These are phyloP conservation scores for Pyrenochaeta sp. DNA, from an alignment of 2,329 filamentous ascomycete genomes.

Conservation along the genomic window DNA sequence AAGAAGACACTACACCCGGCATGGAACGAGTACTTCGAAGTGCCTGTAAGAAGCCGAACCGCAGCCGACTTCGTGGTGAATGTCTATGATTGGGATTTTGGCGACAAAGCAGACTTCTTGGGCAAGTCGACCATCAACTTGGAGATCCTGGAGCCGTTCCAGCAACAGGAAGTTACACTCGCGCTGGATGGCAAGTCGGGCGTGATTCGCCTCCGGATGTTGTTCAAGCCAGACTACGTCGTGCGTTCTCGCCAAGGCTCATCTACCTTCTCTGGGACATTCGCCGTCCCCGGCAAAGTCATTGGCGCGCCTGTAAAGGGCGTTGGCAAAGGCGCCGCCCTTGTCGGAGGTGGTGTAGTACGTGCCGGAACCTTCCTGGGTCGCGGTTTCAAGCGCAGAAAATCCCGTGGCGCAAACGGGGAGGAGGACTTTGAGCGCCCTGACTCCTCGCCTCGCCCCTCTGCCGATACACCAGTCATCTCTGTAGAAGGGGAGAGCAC, in stretches of 20 bases:
- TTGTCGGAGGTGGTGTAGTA: conserved; percentile 79
- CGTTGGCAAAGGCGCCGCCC: conserved; percentile 76
- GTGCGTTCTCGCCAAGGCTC: conserved; percentile 86
- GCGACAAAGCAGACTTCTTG: conserved; percentile 91
- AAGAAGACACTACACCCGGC: conserved; percentile 96
- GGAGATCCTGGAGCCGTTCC: conserved; percentile 83
- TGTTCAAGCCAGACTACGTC: conserved; percentile 95
- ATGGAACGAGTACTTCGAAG: conserved; percentile 97
- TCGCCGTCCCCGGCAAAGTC: conserved; percentile 85
- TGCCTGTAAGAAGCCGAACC: conserved; percentile 81
- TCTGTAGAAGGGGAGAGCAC: conserved; percentile 39
- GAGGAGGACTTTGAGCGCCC: conserved; percentile 53
- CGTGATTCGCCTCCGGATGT: conserved; percentile 78
- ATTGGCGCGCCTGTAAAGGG: conserved; percentile 97
- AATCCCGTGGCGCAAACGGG: conserved; percentile 60
- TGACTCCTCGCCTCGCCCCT: conserved; percentile 53
- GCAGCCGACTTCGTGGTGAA: conserved; percentile 83
- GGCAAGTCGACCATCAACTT: conserved; percentile 80
- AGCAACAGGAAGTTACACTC: conserved; percentile 76
- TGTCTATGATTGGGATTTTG: conserved; percentile 96
- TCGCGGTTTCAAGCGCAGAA: conserved; percentile 79
- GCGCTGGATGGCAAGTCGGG: conserved; percentile 90
- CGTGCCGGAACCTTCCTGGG: conserved; percentile 92
- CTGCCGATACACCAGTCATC: conserved; percentile 41
- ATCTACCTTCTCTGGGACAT: conserved; percentile 91